These are phyloP conservation scores for Aspergillus steynii DNA, from an alignment of 495 filamentous ascomycete genomes.

Conservation along the genomic window DNA sequence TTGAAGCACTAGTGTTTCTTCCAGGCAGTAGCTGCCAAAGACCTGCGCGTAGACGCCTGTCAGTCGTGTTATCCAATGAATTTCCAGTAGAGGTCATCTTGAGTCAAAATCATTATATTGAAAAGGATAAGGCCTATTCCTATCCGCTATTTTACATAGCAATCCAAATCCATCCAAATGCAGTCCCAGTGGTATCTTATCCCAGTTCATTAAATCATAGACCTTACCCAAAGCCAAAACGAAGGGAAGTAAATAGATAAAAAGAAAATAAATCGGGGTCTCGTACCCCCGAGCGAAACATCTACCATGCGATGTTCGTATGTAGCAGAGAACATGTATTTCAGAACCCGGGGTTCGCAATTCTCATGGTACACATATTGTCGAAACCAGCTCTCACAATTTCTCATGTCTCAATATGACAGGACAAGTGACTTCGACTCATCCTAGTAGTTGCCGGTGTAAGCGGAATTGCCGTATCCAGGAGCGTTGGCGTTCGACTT, in stretches of 20 bases:
- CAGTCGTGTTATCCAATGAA: too few relatives aligned
- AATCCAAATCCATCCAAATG: slow-evolving; percentile 5
- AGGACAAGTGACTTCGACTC: neutral
- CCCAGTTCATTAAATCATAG: slow-evolving; percentile 29
- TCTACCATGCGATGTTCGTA: neutral
- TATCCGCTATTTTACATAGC: slow-evolving; percentile 19
- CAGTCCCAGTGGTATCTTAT: slow-evolving; percentile 29
- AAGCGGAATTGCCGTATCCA: slow-evolving; percentile 41
- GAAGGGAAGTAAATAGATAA: too few relatives aligned
- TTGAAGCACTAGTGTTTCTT: neutral
- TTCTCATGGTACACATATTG: too few relatives aligned
- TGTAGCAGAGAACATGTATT: neutral
- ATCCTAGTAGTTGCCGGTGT: slow-evolving; percentile 37
- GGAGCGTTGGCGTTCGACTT: slow-evolving; percentile 19
- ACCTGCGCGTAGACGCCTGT: too few relatives aligned
- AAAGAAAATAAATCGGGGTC: too few relatives aligned
- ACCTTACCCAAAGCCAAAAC: neutral
- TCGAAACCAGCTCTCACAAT: neutral
- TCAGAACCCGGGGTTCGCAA: too few relatives aligned
- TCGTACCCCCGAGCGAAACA: too few relatives aligned
- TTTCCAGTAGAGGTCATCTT: neutral
- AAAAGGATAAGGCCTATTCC: neutral
- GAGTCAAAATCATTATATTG: neutral
- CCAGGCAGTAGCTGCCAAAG: too few relatives aligned
- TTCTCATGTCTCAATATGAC: neutral